These are phyloP conservation scores for Cytospora piceicola DNA, from an alignment of 2,329 filamentous ascomycete genomes.

Conservation along the genomic window DNA sequence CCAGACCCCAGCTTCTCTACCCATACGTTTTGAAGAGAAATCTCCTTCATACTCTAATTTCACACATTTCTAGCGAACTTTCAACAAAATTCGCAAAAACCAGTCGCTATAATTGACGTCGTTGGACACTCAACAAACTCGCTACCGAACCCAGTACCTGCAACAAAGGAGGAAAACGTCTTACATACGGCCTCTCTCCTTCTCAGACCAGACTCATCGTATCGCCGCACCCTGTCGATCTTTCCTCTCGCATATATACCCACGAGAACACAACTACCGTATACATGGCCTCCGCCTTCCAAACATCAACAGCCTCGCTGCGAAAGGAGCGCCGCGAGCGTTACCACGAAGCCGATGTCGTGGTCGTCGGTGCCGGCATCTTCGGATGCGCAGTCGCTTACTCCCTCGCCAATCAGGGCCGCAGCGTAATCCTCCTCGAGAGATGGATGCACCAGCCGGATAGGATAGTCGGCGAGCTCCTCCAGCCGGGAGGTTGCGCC, in stretches of 20 bases:
- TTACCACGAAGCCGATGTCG: slow-evolving; percentile 75
- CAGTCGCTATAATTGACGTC: background rate
- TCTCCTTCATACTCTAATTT: background rate
- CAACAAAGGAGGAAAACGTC: background rate
- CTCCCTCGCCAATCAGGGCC: slow-evolving; percentile 83
- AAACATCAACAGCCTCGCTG: slow-evolving; percentile 43
- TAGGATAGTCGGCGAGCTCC: slow-evolving; percentile 91
- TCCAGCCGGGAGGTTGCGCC: slow-evolving; percentile 88
- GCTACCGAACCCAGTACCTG: background rate
- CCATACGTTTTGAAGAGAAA: background rate
- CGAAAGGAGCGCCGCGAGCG: slow-evolving; percentile 53
- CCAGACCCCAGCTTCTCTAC: background rate
- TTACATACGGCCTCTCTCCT: background rate
- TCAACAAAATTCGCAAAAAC: background rate
- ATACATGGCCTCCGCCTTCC: slow-evolving; percentile 40
- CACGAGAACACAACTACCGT: slow-evolving; percentile 10
- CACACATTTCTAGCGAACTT: background rate
- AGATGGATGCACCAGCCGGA: slow-evolving; percentile 89
- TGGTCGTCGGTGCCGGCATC: slow-evolving; percentile 90
- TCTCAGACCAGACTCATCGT: background rate
- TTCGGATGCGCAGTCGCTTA: slow-evolving; percentile 86
- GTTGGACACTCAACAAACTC: background rate
- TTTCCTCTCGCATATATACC: background rate
- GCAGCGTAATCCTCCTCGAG: slow-evolving; percentile 89
- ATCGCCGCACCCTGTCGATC: background rate